These are phyloP conservation scores for Elsinoe batatas DNA, from an alignment of 2,329 filamentous ascomycete genomes.

Conservation along the genomic window DNA sequence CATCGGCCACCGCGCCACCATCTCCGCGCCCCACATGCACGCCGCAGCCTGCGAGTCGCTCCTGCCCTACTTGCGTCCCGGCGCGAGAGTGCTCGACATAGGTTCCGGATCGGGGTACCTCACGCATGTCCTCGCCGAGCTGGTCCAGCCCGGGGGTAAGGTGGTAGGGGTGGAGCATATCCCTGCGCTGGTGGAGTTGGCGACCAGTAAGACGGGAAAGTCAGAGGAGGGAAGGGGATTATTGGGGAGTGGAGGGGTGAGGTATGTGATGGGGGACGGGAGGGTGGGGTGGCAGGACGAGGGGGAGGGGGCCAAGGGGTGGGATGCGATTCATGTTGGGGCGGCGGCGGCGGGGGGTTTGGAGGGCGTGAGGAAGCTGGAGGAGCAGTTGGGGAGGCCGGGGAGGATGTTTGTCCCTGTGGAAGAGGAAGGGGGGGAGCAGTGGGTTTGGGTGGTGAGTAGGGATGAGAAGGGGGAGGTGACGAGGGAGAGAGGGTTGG, in stretches of 20 bases:
- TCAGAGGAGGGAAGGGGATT: constrained; percentile 41
- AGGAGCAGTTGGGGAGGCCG: constrained; percentile 68
- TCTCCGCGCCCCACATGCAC: constrained; percentile 66
- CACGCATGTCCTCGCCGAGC: constrained; percentile 75
- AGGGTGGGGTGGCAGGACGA: constrained; percentile 37
- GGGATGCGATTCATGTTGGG: constrained; percentile 93
- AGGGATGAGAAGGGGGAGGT: constrained; percentile 58
- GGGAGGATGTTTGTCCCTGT: constrained; percentile 77
- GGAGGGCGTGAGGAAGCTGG: constrained; percentile 59
- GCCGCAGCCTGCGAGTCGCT: constrained; percentile 55
- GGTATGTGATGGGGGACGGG: constrained; percentile 64
- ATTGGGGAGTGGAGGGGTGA: constrained; percentile 53
- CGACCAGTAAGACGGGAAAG: constrained; percentile 34
- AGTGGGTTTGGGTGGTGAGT: constrained; percentile 65
- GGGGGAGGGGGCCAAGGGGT: constrained; percentile 43
- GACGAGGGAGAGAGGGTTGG: constrained; percentile 52
- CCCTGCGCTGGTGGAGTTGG: constrained; percentile 35
- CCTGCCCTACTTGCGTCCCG: constrained; percentile 46
- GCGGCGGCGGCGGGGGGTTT: constrained; percentile 65
- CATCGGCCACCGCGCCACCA: constrained; percentile 59
- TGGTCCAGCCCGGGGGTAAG: constrained; percentile 46
- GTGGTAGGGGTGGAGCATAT: constrained; percentile 44
- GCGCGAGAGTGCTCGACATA: constrained; percentile 40
- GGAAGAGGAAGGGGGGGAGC: constrained; percentile 43
- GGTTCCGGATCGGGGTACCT: constrained; percentile 56